phyloP scores from a whole-genome alignment of 768 basidiomycete species.

The Auricularia sp. region DNA sequence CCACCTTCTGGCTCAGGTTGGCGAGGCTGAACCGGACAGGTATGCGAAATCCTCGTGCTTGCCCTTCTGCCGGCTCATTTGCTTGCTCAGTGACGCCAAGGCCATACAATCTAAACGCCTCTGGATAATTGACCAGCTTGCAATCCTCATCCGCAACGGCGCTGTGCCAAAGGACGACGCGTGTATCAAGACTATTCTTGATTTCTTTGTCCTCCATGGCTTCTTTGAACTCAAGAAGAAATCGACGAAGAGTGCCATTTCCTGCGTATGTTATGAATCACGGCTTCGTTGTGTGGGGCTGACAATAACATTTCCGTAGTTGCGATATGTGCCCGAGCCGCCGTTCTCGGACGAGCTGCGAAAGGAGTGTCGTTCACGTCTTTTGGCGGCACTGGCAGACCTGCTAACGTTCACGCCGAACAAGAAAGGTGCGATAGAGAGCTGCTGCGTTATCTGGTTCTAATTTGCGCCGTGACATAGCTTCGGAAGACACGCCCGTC shows the following conservation, averaged over 20 bases:
- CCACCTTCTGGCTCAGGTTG: slow-evolving; percentile 55
- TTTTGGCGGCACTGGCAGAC: slow-evolving; percentile 66
- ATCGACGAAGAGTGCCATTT: slow-evolving; percentile 45
- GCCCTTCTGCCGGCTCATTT: no score
- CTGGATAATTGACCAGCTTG: slow-evolving; percentile 86
- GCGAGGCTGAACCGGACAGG: slow-evolving; percentile 34
- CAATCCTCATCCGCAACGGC: slow-evolving; percentile 65
- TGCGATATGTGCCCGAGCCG: slow-evolving; percentile 52
- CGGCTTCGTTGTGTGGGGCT: slow-evolving; percentile 5
- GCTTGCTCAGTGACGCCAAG: slow-evolving; percentile 24
- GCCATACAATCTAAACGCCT: slow-evolving; percentile 45
- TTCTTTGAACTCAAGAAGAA: slow-evolving; percentile 68
- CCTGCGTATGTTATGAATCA: neutral
- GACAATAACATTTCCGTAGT: slow-evolving; percentile 26
- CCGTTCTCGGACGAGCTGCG: slow-evolving; percentile 65
- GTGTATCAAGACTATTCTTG: slow-evolving; percentile 64
- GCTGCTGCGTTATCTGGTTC: neutral
- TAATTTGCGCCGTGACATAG: neutral
- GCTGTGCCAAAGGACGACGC: slow-evolving; percentile 69
- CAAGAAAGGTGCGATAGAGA: slow-evolving; percentile 35
- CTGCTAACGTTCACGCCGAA: slow-evolving; percentile 49
- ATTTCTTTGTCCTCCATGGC: slow-evolving; percentile 76
- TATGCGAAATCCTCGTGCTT: slow-evolving; percentile 17
- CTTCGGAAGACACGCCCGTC: slow-evolving; percentile 37
- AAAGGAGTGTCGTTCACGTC: slow-evolving; percentile 51